Conservation (phyloP, 108 stramenopile genomes). For the Skeletonema marinoi region DNA sequence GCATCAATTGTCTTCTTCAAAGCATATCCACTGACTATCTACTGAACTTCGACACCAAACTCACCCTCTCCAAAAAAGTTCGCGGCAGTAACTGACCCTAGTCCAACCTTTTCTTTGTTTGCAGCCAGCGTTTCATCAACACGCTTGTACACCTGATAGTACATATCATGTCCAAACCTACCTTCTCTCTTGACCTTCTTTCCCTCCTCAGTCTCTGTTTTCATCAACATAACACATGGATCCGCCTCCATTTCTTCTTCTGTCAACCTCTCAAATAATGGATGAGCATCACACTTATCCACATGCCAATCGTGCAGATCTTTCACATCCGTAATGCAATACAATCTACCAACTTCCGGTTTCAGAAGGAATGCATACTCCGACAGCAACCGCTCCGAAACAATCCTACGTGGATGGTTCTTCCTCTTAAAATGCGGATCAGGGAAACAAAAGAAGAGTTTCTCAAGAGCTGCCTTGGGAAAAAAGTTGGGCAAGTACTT, state of each 20-base stretch:
- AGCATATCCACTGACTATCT: not conserved
- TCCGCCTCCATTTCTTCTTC: constrained; percentile 73
- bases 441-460: constrained; percentile 97
- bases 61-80: constrained; percentile 38
- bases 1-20: not conserved
- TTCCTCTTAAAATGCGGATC: constrained; percentile 99
- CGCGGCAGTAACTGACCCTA: constrained; percentile 16
- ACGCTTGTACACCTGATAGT: constrained; percentile 78
- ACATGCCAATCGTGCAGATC: constrained; percentile 97
- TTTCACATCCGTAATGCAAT: constrained; percentile 96
- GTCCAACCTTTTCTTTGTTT: not conserved
- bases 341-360: constrained; percentile 73
- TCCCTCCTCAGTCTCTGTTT: constrained; percentile 93
- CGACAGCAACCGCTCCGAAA: constrained; percentile 75
- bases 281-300: constrained; percentile 83
- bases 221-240: constrained; percentile 89
- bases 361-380: constrained; percentile 93
- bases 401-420: constrained; percentile 94
- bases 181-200: constrained; percentile 92
- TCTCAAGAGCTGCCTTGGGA: constrained; percentile 58
- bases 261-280: constrained; percentile 70
- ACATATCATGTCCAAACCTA: constrained; percentile 67
- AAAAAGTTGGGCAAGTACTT: constrained; percentile 83
- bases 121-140: constrained; percentile 14
- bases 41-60: constrained; percentile 41